These are phyloP conservation scores for Trichophyton benhamiae DNA, from an alignment of 2,329 filamentous ascomycete species.

Conservation along the genomic window DNA sequence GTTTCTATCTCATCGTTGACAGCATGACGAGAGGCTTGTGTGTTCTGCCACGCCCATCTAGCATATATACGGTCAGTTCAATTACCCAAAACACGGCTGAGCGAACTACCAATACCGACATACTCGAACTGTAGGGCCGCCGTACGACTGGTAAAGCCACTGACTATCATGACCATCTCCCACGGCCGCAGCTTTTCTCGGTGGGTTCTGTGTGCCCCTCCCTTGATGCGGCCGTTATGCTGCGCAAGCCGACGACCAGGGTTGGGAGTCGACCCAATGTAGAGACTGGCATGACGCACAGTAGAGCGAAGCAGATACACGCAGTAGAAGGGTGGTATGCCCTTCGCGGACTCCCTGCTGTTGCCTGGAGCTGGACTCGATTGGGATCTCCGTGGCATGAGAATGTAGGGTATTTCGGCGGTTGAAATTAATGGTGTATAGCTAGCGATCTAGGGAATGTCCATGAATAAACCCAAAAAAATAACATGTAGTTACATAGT, in stretches of 20 bases:
- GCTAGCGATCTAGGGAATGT: not conserved
- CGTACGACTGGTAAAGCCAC: constrained; percentile 75
- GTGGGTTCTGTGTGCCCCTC: constrained; percentile 69
- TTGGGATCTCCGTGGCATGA: not conserved
- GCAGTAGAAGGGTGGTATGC: constrained; percentile 79
- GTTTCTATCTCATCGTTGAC: constrained; percentile 32
- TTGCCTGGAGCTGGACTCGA: not conserved
- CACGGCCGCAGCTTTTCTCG: constrained; percentile 61
- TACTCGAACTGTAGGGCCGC: constrained; percentile 91
- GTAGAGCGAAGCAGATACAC: constrained; percentile 87
- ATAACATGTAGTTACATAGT: not conserved
- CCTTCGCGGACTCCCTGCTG: constrained; percentile 18
- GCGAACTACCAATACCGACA: constrained; percentile 23
- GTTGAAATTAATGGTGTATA: not conserved
- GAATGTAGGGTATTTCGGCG: not conserved
- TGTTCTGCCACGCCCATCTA: constrained; percentile 87
- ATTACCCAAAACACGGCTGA: not conserved
- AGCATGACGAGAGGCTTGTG: constrained; percentile 69
- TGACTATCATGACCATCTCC: constrained; percentile 79
- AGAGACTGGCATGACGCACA: constrained; percentile 55
- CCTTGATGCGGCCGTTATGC: constrained; percentile 75
- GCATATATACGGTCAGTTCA: constrained; percentile 1
- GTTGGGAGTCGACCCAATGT: constrained; percentile 86
- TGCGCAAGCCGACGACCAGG: constrained; percentile 73
- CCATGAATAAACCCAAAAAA: too few species aligned